Base-by-base conservation (phyloP, 495 filamentous ascomycete species). In the Evernia prunastri region DNA sequence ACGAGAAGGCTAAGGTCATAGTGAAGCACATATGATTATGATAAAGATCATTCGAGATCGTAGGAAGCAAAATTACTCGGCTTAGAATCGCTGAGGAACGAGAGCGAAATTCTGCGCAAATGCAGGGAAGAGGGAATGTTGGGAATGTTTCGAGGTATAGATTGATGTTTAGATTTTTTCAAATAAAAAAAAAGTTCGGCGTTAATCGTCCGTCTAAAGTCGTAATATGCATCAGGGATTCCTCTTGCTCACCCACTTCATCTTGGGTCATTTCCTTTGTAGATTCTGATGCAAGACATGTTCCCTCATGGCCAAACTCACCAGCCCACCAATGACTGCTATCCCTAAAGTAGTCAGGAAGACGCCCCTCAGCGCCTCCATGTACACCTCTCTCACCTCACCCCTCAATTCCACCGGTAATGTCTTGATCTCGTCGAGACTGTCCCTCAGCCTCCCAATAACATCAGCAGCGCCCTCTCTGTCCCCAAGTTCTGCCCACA, bases 211-310 rank as follows among this genome's bases (percentile, higher is more conserved):
- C 27, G 25, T 27, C 45, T 31, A 18, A n/a, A 31, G 11, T 53
- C 49, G 13, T 53, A 5, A 31, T 18, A 53, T 33, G 20, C 8
- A 29, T 31, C 13, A 31, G 15, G 49, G 13, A 31, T 29, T 3
- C 29, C 29, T 18, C 15, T 54, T n/a, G 29, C 33, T 33, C 8
- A 33, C 11, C 29, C 13, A 33, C 17, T 10, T 54, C 13, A 20
- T 54, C 27, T 51, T 33, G 17, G 6, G 17, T 54, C 27, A 82
- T 65, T 77, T 79, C 60, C 79, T 82, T 68, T 86, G 78, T 39
- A 95, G 66, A 63, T 82, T 95, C 25, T 77, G 86, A 72, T 96
- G 87, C 69, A 96, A 69, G 59, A 81, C 86, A 68, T 96, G 86
- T 77, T 96, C 87, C 73, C 81, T 87, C 84, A 96, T 90, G 11